Evolutionary conservation across 306 rosid genomes (phyloP).

Genomic region (Sophora flavescens): DNA sequence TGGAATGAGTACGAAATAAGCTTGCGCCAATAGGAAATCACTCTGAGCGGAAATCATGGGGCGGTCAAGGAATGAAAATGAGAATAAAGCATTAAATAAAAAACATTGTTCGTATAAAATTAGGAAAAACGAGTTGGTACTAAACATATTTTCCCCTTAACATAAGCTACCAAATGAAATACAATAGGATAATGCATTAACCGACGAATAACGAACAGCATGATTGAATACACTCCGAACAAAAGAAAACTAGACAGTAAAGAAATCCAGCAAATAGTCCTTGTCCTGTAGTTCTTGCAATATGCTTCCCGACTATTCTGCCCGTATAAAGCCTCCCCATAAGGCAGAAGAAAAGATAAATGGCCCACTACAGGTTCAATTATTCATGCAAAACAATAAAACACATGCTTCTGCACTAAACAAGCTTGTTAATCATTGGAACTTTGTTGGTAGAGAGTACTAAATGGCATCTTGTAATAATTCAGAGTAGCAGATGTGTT

Average conservation of each 20-base stretch:
- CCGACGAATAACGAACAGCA: neutral
- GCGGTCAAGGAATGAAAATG: no score
- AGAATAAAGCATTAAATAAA: no score
- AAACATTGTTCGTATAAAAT: no score
- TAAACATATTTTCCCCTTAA: no score
- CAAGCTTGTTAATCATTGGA: neutral
- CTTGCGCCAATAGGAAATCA: no score
- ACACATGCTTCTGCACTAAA: neutral
- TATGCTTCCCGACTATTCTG: no score
- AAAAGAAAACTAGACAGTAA: neutral
- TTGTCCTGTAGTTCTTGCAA: slow-evolving; percentile 44
- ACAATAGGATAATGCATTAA: neutral
- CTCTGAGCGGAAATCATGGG: no score
- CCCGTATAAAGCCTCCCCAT: neutral
- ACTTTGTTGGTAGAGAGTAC: slow-evolving; percentile 5
- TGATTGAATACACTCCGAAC: neutral
- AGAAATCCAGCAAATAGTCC: neutral
- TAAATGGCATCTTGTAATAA: slow-evolving; percentile 20
- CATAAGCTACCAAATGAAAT: neutral
- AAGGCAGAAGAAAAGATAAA: neutral
- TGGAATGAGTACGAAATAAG: no score
- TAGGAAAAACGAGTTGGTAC: no score
- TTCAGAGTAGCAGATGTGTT: slow-evolving; percentile 1
- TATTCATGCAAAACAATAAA: neutral
- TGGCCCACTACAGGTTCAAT: neutral